phyloP scores from a whole-genome alignment of 495 filamentous ascomycete species.

The Aspergillus heteromorphus region DNA sequence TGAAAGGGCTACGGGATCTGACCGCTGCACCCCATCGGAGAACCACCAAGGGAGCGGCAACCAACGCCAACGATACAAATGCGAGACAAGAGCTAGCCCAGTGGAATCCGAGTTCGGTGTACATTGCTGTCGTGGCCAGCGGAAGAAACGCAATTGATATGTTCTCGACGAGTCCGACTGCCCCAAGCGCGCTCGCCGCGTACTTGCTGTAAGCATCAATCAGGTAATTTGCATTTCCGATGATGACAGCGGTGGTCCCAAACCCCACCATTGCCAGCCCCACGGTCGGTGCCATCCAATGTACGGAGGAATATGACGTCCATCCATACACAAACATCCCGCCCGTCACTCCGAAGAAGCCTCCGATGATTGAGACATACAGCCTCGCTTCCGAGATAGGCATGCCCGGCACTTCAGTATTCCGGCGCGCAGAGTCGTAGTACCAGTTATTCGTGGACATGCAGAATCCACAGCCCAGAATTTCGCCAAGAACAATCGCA shows the following conservation, averaged over 20 bases:
- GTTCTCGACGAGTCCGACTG: too few relatives aligned
- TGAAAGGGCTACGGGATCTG: too few relatives aligned
- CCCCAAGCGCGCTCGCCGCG: conserved; percentile 22
- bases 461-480: conserved; percentile 22
- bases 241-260: conserved; percentile 29
- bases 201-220: conserved; percentile 30
- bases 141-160: too few relatives aligned
- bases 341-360: conserved; percentile 29
- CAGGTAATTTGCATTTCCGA: conserved; percentile 27
- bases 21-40: too few relatives aligned
- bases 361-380: conserved; percentile 28
- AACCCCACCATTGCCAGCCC: conserved; percentile 17
- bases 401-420: conserved; percentile 25
- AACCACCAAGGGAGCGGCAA: too few relatives aligned
- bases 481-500: conserved; percentile 35
- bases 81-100: too few relatives aligned
- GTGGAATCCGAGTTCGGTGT: too few relatives aligned
- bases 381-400: conserved; percentile 36
- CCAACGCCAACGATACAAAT: too few relatives aligned
- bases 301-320: conserved; percentile 27
- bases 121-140: too few relatives aligned
- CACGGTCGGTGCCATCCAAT: conserved; percentile 23
- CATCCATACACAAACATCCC: conserved; percentile 40
- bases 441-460: conserved; percentile 25
- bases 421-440: conserved; percentile 26